Evolutionary conservation across 306 rosid species (phyloP).

Genomic region (Gastrolobium bilobum): DNA sequence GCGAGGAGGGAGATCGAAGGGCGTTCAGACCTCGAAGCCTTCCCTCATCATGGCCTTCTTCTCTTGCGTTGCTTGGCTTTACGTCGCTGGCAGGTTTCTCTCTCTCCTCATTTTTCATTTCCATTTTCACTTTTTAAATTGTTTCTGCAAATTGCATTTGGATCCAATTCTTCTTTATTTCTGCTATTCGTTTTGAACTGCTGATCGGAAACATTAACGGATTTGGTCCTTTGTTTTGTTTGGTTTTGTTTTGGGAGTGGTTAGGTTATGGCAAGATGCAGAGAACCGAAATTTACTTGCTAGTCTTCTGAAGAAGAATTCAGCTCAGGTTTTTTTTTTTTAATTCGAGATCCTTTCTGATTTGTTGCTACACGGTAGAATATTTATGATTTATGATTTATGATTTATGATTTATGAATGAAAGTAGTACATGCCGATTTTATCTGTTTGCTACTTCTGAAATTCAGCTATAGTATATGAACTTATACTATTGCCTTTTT

Average conservation of each 20-base stretch:
- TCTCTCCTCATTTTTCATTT: not conserved
- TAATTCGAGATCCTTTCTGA: not conserved
- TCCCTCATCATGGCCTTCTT: conserved; percentile 83
- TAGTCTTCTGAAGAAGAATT: conserved; percentile 70
- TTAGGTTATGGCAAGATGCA: conserved; percentile 99
- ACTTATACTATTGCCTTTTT: not conserved
- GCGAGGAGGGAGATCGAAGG: conserved; percentile 86
- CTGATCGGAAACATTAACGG: conserved; percentile 18
- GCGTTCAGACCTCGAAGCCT: conserved; percentile 72
- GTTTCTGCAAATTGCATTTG: conserved; percentile 16
- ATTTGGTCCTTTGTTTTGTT: not conserved
- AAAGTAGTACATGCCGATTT: not conserved
- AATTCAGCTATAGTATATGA: conserved; percentile 23
- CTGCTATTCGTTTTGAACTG: not conserved
- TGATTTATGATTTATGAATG: conserved; percentile 11
- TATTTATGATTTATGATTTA: not conserved
- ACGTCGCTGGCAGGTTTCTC: conserved; percentile 91
- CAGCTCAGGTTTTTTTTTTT: conserved; percentile 66
- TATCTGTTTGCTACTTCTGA: not conserved
- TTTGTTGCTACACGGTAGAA: not conserved
- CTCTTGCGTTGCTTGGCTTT: conserved; percentile 99
- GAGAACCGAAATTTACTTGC: conserved; percentile 83
- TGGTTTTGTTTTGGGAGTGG: conserved; percentile 17
- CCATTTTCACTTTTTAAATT: not conserved
- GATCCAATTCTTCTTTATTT: conserved; percentile 40